Percentiles rank a stretch among this genome's conserved stretches.
Evolutionary conservation across 148 eudicot genomes (phyloP).

Genomic region (Arctostaphylos glauca): DNA sequence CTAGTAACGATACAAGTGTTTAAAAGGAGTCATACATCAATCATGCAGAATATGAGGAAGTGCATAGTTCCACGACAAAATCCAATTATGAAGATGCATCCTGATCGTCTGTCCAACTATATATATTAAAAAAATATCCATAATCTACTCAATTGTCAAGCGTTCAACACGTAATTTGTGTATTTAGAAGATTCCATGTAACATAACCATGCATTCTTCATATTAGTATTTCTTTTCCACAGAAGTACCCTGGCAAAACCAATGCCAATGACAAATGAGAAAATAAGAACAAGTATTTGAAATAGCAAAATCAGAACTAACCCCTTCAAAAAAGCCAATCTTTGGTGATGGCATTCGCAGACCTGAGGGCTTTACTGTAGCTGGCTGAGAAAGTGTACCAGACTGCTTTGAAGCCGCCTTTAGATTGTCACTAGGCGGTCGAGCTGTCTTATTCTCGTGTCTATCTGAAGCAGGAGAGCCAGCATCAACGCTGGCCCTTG

Average conservation of each 20-base stretch:
- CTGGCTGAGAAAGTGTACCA: slow-evolving; percentile 32
- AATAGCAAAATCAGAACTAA: slow-evolving; percentile 37
- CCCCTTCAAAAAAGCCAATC: slow-evolving; percentile 96
- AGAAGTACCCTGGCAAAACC: slow-evolving; percentile 8
- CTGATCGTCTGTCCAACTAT: background rate
- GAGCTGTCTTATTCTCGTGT: slow-evolving; percentile 26
- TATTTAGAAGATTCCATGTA: background rate
- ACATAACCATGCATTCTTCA: background rate
- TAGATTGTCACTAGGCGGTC: slow-evolving; percentile 22
- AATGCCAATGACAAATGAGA: background rate
- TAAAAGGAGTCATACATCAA: no score
- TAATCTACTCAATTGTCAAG: background rate
- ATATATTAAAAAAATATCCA: background rate
- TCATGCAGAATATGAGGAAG: no score
- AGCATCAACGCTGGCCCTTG: slow-evolving; percentile 32
- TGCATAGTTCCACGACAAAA: no score
- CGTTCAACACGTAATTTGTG: background rate
- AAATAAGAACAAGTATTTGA: slow-evolving; percentile 9
- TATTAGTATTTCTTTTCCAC: background rate
- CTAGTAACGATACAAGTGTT: no score
- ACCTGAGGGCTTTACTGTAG: slow-evolving; percentile 73
- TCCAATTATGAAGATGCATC: background rate
- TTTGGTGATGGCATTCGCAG: slow-evolving; percentile 92
- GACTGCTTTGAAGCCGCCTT: slow-evolving; percentile 35
- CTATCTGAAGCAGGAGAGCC: slow-evolving; percentile 24